Percentiles rank a stretch among this genome's conserved stretches.
These are phyloP conservation scores for Closterium sp. DNA, from an alignment of 139 green algal species.

Conservation along the genomic window DNA sequence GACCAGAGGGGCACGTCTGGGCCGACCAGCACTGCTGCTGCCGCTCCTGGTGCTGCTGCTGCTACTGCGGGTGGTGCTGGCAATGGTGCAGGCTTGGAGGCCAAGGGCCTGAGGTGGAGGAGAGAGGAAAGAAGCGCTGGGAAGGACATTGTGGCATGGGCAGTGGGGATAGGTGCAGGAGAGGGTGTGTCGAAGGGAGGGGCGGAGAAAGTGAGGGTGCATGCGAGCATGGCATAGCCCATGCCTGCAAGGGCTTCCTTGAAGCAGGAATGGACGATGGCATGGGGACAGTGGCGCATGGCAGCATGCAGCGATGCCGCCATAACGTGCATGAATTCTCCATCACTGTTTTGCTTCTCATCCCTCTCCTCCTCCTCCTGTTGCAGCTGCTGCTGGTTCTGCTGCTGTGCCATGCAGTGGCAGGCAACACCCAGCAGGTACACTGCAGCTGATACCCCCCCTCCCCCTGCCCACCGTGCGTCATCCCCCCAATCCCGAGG, in stretches of 20 bases:
- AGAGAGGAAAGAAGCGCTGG: background rate
- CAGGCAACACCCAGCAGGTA: background rate
- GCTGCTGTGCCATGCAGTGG: background rate
- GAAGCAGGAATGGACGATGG: background rate
- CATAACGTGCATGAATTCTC: background rate
- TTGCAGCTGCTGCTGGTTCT: background rate
- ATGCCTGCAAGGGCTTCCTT: background rate
- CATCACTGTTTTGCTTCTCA: background rate
- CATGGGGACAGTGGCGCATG: background rate
- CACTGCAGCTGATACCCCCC: background rate
- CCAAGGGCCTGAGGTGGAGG: background rate
- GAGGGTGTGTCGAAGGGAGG: background rate
- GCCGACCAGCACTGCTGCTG: background rate
- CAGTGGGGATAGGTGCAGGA: background rate
- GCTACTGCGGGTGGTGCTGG: background rate
- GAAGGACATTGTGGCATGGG: too few relatives aligned
- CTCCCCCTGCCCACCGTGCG: background rate
- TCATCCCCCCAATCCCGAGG: too few relatives aligned
- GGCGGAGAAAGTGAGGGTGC: background rate
- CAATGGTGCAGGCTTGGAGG: background rate
- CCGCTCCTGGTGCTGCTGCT: background rate
- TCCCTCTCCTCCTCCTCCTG: background rate
- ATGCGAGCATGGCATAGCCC: background rate
- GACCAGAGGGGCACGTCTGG: background rate
- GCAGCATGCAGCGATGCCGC: background rate